These are phyloP conservation scores for Geosiphon pyriformis DNA, from an alignment of 192 early-diverging fungal genomes.

Conservation along the genomic window DNA sequence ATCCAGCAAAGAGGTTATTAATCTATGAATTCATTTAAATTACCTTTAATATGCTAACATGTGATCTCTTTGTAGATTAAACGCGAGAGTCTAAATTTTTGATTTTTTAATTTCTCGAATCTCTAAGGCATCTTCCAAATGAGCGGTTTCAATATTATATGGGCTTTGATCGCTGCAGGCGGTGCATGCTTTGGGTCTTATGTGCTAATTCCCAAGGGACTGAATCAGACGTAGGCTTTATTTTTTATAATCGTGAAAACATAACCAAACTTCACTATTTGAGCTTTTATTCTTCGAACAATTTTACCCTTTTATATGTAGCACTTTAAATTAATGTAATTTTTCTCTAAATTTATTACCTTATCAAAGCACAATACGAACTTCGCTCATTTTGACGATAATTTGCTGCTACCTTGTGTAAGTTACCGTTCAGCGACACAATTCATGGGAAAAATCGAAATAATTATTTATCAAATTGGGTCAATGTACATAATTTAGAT, in stretches of 20 bases:
- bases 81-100: too few relatives aligned
- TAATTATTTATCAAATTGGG: neutral
- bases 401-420: conserved; percentile 51
- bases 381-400: conserved; percentile 41
- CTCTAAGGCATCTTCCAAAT: too few relatives aligned
- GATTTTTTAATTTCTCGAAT: too few relatives aligned
- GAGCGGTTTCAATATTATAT: neutral
- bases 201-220: neutral
- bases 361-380: conserved; percentile 38
- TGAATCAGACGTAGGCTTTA: neutral
- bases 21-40: too few relatives aligned
- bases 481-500: conserved; percentile 46
- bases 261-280: neutral
- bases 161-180: neutral
- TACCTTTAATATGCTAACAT: too few relatives aligned
- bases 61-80: too few relatives aligned
- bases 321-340: too few relatives aligned
- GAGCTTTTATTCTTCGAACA: neutral
- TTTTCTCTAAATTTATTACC: too few relatives aligned
- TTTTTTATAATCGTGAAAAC: neutral
- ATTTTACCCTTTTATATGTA: neutral
- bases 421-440: conserved; percentile 11
- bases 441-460: neutral
- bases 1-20: too few relatives aligned
- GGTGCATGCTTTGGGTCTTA: neutral